These are phyloP conservation scores for Boletus rex-veris DNA, from an alignment of 768 basidiomycete species.

Conservation along the genomic window DNA sequence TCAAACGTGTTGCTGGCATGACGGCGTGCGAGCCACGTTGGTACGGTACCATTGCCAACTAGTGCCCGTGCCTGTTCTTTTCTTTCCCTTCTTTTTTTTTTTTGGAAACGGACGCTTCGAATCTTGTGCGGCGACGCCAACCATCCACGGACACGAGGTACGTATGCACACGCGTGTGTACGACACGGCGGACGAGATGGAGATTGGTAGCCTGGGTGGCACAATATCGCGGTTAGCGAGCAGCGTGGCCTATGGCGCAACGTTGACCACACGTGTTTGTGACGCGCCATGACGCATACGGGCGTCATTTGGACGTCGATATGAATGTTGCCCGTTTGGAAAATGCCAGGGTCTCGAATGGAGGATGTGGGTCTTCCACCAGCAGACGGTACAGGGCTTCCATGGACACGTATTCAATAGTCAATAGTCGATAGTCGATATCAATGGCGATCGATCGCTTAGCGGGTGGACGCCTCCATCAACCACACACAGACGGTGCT, in stretches of 20 bases:
- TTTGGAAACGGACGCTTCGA: too few relatives aligned
- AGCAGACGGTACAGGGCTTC: background rate
- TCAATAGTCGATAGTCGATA: too few relatives aligned
- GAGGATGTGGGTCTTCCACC: too few relatives aligned
- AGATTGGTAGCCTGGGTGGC: background rate
- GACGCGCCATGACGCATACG: slow-evolving; percentile 6
- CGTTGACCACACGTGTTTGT: slow-evolving; percentile 20
- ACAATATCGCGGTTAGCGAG: too few relatives aligned
- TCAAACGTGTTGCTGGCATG: too few relatives aligned
- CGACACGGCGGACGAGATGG: background rate
- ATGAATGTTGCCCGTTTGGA: background rate
- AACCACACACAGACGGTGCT: background rate
- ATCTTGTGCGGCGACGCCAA: too few relatives aligned
- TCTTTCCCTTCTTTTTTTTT: background rate
- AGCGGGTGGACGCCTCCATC: background rate
- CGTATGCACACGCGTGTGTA: too few relatives aligned
- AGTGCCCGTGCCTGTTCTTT: too few relatives aligned
- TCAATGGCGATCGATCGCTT: slow-evolving; percentile 1
- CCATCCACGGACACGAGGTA: too few relatives aligned
- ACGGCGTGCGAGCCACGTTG: too few relatives aligned
- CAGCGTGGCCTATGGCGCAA: background rate
- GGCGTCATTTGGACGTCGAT: background rate
- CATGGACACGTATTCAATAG: background rate
- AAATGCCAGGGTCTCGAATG: too few relatives aligned
- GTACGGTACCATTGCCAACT: too few relatives aligned